Conservation (phyloP, 2,329 filamentous ascomycete species). For the Claviceps digitariae region DNA sequence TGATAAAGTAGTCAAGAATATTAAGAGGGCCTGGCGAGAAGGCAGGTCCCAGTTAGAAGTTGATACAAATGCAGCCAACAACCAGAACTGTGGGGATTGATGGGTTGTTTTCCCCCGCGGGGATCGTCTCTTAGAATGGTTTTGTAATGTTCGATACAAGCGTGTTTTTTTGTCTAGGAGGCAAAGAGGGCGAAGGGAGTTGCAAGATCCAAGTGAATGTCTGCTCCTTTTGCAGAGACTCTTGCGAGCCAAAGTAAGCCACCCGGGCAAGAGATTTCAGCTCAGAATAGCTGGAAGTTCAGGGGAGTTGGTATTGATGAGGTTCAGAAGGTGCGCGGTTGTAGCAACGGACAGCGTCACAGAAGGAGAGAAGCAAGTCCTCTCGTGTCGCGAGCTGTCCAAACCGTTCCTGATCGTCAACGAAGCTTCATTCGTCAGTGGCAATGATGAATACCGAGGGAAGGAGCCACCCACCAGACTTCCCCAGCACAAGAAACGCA, state of each 20-base stretch:
- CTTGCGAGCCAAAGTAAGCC: background rate
- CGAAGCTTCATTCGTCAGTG: background rate
- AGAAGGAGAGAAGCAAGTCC: background rate
- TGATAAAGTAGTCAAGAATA: slow-evolving; percentile 6
- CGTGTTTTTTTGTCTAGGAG: background rate
- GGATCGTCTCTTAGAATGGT: slow-evolving; percentile 8
- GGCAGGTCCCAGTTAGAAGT: slow-evolving; percentile 19
- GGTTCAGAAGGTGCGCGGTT: background rate
- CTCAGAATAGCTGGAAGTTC: background rate
- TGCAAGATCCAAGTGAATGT: background rate
- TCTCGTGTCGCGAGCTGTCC: background rate
- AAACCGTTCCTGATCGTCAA: background rate
- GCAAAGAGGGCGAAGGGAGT: background rate
- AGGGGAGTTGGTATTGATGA: background rate
- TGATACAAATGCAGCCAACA: background rate
- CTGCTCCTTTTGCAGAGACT: background rate
- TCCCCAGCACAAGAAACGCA: background rate
- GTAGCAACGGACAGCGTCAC: background rate
- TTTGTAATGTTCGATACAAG: background rate
- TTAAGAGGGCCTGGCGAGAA: slow-evolving; percentile 11
- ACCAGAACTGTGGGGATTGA: background rate
- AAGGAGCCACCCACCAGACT: slow-evolving; percentile 1
- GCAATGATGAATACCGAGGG: background rate
- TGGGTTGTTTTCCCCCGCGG: background rate
- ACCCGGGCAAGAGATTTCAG: background rate